phyloP scores from a whole-genome alignment of 179 eudicot species.

The Nepenthes alata region DNA sequence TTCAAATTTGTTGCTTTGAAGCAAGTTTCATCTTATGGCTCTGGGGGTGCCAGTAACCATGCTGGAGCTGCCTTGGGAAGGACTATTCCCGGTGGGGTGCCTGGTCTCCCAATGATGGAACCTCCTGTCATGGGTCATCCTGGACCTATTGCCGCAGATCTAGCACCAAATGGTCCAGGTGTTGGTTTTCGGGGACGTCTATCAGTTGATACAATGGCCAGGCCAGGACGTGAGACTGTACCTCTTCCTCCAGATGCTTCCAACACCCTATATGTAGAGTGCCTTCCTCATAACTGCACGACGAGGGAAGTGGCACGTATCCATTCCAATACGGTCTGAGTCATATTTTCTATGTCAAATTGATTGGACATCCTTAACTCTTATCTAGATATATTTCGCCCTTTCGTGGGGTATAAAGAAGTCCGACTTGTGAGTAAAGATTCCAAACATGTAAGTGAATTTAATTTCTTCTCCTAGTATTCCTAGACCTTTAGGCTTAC shows the following conservation, averaged over 20 bases:
- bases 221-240: slow-evolving; percentile 35
- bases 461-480: neutral
- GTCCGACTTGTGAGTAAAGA: slow-evolving; percentile 70
- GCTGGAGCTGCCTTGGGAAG: slow-evolving; percentile 32
- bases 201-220: slow-evolving; percentile 33
- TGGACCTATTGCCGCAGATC: slow-evolving; percentile 26
- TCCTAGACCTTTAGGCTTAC: neutral
- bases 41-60: slow-evolving; percentile 27
- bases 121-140: slow-evolving; percentile 28
- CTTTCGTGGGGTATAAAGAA: slow-evolving; percentile 81
- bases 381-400: slow-evolving; percentile 64
- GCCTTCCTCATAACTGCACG: slow-evolving; percentile 65
- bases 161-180: slow-evolving; percentile 29
- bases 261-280: slow-evolving; percentile 53
- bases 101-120: slow-evolving; percentile 25
- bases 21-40: slow-evolving; percentile 29
- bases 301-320: slow-evolving; percentile 90
- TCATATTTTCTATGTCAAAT: neutral
- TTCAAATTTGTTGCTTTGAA: slow-evolving; percentile 9
- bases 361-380: slow-evolving; percentile 28
- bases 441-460: slow-evolving; percentile 54
- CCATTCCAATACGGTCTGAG: slow-evolving; percentile 26
- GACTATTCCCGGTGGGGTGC: slow-evolving; percentile 16
- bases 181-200: slow-evolving; percentile 23
- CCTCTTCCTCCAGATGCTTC: slow-evolving; percentile 68